Percentiles rank a stretch among this genome's conserved stretches.
Evolutionary conservation across 78 protist genomes (phyloP).

Genomic region (Monosiga brevicollis): DNA sequence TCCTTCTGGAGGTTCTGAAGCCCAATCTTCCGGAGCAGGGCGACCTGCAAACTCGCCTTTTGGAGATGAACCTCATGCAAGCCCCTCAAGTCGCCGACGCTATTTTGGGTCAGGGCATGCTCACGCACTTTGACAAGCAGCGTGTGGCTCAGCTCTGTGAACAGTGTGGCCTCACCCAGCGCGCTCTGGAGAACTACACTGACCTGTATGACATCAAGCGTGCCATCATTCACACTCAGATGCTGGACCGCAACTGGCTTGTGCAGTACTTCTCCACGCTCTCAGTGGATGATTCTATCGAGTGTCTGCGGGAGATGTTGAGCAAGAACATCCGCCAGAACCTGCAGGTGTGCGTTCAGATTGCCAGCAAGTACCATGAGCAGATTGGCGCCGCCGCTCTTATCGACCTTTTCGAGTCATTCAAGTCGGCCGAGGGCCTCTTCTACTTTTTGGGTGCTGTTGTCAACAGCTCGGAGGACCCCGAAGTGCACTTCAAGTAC

Average conservation of each 20-base stretch:
- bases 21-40: conserved; percentile 71
- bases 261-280: conserved; percentile 80
- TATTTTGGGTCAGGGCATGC: conserved; percentile 76
- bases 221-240: conserved; percentile 62
- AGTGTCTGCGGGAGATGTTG: conserved; percentile 78
- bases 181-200: conserved; percentile 95
- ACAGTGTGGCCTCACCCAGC: conserved; percentile 83
- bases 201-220: conserved; percentile 87
- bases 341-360: conserved; percentile 77
- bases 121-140: conserved; percentile 86
- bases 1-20: conserved; percentile 90
- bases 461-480: conserved; percentile 61
- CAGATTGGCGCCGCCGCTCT: conserved; percentile 63
- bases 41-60: conserved; percentile 89
- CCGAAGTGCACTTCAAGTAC: conserved; percentile 94
- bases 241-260: conserved; percentile 69
- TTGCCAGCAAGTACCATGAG: conserved; percentile 86
- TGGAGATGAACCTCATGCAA: conserved; percentile 86
- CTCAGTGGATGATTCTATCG: conserved; percentile 70
- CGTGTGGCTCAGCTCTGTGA: conserved; percentile 93
- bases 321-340: conserved; percentile 70
- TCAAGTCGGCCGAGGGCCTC: conserved; percentile 75
- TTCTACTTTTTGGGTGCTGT: conserved; percentile 68
- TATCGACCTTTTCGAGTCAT: conserved; percentile 80
- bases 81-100: conserved; percentile 92